Evolutionary conservation across 2,329 filamentous ascomycete species (phyloP).

Genomic region (Pestalotiopsis sp.): DNA sequence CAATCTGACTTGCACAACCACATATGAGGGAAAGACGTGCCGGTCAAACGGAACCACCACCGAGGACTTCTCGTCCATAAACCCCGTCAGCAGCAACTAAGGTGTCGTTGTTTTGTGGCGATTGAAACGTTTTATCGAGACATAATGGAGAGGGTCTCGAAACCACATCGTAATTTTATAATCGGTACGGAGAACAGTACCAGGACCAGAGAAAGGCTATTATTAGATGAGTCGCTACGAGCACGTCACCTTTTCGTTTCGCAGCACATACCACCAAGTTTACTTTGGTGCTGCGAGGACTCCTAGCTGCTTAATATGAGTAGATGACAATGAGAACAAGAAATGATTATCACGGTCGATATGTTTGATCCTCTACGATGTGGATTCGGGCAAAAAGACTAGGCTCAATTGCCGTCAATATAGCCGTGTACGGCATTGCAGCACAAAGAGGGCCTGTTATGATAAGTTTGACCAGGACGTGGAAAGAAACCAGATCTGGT

Average conservation of each 20-base stretch:
- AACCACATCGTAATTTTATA: neutral
- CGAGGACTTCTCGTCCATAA: constrained; percentile 12
- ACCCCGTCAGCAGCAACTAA: neutral
- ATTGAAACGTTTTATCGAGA: neutral
- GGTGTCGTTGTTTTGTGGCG: neutral
- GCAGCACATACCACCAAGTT: neutral
- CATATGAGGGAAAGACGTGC: constrained; percentile 6
- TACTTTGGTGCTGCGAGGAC: neutral
- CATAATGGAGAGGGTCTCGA: neutral
- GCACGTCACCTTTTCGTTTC: neutral
- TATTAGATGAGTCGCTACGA: neutral
- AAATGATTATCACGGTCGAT: neutral
- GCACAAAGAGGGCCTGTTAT: neutral
- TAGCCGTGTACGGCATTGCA: too few species aligned
- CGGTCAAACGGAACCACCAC: neutral
- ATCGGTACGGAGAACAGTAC: neutral
- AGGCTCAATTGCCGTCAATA: too few species aligned
- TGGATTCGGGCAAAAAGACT: neutral
- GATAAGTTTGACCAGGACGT: neutral
- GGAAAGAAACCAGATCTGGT: neutral
- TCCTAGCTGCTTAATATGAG: neutral
- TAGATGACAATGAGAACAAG: neutral
- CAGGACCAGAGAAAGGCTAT: neutral
- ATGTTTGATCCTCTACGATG: neutral
- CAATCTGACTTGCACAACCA: constrained; percentile 7